A percentile compares a stretch with the other conserved stretches of the same genome.
These are phyloP conservation scores for Plasmodiophora brassicae DNA, from an alignment of 208 protist genomes.

Conservation along the genomic window DNA sequence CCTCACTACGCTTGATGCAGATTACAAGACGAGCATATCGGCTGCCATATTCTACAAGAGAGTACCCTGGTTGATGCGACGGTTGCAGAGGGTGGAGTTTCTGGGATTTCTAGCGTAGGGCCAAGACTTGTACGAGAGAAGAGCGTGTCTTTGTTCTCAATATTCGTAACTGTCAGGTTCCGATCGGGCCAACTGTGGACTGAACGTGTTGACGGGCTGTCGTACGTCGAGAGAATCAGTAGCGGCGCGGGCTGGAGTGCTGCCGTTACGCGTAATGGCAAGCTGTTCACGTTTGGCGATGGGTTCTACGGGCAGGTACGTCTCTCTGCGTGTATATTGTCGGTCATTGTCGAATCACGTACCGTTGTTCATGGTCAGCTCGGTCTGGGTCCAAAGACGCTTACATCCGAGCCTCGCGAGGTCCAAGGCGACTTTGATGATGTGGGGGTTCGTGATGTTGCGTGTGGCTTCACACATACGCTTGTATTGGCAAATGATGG, in stretches of 20 bases:
- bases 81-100: not conserved
- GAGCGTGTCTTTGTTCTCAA: too few species aligned
- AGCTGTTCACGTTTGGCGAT: not conserved
- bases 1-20: not conserved
- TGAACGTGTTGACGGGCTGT: not conserved
- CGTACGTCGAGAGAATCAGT: not conserved
- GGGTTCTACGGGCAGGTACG: constrained; percentile 26
- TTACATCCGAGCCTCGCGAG: not conserved
- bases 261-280: not conserved
- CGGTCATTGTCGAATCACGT: not conserved
- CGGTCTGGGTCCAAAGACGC: not conserved
- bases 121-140: too few species aligned
- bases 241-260: not conserved
- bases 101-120: not conserved
- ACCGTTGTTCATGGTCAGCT: too few species aligned
- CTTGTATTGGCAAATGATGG: not conserved
- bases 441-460: not conserved
- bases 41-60: not conserved
- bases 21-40: not conserved
- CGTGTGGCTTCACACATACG: not conserved
- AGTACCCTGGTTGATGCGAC: not conserved
- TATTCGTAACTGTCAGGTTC: too few species aligned
- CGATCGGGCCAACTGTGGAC: not conserved
- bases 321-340: too few species aligned
- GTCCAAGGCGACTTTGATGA: not conserved